Evolutionary conservation across 345 rosid genomes (phyloP).

Genomic region (Reutealis trisperma): DNA sequence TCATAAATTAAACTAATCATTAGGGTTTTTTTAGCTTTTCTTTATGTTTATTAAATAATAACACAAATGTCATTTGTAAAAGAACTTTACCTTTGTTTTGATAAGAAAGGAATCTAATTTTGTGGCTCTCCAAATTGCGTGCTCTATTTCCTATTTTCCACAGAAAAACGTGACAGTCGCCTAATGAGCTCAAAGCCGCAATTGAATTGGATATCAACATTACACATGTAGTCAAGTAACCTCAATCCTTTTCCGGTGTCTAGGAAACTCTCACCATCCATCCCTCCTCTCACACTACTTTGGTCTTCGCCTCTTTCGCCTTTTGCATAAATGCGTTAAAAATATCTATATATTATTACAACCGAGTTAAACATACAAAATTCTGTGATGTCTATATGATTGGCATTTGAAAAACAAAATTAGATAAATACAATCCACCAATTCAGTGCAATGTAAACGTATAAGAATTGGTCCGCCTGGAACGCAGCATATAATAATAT

Average conservation of each 20-base stretch:
- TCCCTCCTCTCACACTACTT: background rate
- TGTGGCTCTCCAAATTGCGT: conserved; percentile 1
- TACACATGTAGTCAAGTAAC: too few relatives aligned
- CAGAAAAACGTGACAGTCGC: background rate
- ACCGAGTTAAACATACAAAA: background rate
- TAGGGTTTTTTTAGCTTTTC: too few relatives aligned
- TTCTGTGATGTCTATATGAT: background rate
- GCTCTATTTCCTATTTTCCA: background rate
- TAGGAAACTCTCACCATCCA: background rate
- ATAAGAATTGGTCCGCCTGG: conserved; percentile 23
- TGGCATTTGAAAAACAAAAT: background rate
- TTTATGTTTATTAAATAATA: too few relatives aligned
- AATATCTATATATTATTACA: background rate
- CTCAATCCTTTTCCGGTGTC: background rate
- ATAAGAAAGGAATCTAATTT: background rate
- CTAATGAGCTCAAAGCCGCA: background rate
- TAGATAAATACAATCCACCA: background rate
- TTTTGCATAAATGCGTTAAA: too few relatives aligned
- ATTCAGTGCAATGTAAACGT: background rate
- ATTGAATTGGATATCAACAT: background rate
- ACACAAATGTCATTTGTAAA: too few relatives aligned
- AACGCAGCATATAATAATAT: background rate
- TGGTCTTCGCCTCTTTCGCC: too few relatives aligned
- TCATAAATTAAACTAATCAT: too few relatives aligned
- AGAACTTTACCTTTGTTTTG: background rate